Base-by-base conservation (phyloP, 768 basidiomycete genomes). In the Leucocoprinus birnbaumii region DNA sequence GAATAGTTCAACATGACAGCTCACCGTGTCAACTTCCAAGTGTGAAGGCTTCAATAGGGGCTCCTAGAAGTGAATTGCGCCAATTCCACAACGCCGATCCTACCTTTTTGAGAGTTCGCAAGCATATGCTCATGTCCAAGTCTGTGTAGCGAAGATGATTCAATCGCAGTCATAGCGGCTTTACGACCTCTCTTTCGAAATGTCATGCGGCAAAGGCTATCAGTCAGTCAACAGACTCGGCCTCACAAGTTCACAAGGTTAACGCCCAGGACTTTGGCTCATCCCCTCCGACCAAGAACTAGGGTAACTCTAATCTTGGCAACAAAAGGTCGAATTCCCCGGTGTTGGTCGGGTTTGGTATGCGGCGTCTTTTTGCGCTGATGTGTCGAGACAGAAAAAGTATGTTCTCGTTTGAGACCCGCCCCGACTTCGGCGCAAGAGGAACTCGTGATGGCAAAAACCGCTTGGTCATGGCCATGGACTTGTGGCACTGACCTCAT, bases 361-460 rank as follows among this genome's bases (percentile, higher is more conserved):
- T 48, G 21, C n/a, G 40, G 19, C 18, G 11, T 31, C 5, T 31
- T 31, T 27, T 38, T 47, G 44, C 34, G n/a, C 38, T n/a, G 31
- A 24, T 34, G 16, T 31, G 31, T 11, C 6, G 11, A 31, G 31
- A 31, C 31, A 31, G 31, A 31, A 44, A 26, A 19, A 19, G 53
- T 34, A 8, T 21, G 21, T 41, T 47, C 46, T 54, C 37, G 26
- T 21, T 48, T 48, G 31, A 26, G 25, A 19, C 22, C 53, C 53
- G 45, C 16, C 41, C 54, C 54, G 54, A 55, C 40, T 55, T 22
- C 40, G 47, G 47, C 38, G 54, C 48, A 43, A 16, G n/a, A 21
- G 37, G 47, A 14, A 48, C 54, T 43, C 46, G 48, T 45, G 52
- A 53, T 53, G 21, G 13, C 18, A n/a, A n/a, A 35, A 45, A 2